A percentile compares a stretch with the other conserved stretches of the same genome.
These are phyloP conservation scores for Albifimbria verrucaria DNA, from an alignment of 2,329 filamentous ascomycete species.

Conservation along the genomic window DNA sequence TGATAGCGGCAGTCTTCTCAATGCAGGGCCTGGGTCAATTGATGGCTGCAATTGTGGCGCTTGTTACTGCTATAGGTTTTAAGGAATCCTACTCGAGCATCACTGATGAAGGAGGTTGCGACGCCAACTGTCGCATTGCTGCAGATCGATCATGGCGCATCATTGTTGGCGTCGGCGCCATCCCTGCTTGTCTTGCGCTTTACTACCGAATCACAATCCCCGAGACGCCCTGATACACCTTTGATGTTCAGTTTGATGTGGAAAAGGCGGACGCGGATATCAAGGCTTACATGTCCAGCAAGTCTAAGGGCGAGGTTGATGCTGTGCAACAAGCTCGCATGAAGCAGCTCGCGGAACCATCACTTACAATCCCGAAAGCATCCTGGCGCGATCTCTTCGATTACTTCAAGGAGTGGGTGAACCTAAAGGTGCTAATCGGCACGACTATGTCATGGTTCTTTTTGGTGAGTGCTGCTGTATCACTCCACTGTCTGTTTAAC, in stretches of 20 bases:
- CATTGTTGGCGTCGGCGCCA: slow-evolving; percentile 73
- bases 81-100: slow-evolving; percentile 45
- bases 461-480: slow-evolving; percentile 38
- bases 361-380: slow-evolving; percentile 63
- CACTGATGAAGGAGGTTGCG: slow-evolving; percentile 46
- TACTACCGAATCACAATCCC: slow-evolving; percentile 85
- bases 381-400: slow-evolving; percentile 64
- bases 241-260: slow-evolving; percentile 73
- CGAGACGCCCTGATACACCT: slow-evolving; percentile 80
- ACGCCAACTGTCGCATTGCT: slow-evolving; percentile 60
- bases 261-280: slow-evolving; percentile 74
- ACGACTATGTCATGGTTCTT: slow-evolving; percentile 83
- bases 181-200: slow-evolving; percentile 75
- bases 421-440: slow-evolving; percentile 68
- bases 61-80: slow-evolving; percentile 66
- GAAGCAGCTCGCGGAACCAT: slow-evolving; percentile 46
- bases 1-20: slow-evolving; percentile 80
- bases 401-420: slow-evolving; percentile 68
- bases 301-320: slow-evolving; percentile 45
- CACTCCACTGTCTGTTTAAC: background rate
- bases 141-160: slow-evolving; percentile 82
- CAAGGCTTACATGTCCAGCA: slow-evolving; percentile 53
- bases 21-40: slow-evolving; percentile 86
- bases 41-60: slow-evolving; percentile 63
- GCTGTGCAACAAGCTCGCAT: slow-evolving; percentile 48